Base-by-base conservation (phyloP, 805 yeast genomes). In the Sugiyamaella valdiviana region DNA sequence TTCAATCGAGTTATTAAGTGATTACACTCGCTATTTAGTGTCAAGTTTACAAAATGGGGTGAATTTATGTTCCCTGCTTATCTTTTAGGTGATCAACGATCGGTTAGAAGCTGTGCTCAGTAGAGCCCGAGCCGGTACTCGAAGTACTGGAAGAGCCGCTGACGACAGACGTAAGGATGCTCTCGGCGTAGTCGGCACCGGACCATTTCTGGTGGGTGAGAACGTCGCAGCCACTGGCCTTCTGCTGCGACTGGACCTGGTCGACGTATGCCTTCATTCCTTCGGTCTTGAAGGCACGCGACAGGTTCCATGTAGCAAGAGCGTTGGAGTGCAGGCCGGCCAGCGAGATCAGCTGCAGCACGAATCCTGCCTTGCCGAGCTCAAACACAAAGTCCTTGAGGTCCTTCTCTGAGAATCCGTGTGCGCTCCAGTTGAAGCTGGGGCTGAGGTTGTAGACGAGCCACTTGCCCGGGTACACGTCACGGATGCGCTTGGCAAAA, bases 201-300 rank as follows among this genome's bases (percentile, higher is more conserved):
- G 80, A 75, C 83, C 83, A 78, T 53, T 71, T 74, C 58, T 78
- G 83, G 55, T 78, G 83, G 6, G 80, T 79, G 54, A 78, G 63
- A 2, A 78, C 72, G 55, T 78, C 83, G 53, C 79, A 73, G 2
- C 68, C 66, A 4, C 67, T 51, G 16, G 63, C 71, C 53, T 66
- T 70, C 58, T 79, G 82, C 47, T 63, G 63, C 19, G 61, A 60
- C 62, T 78, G 83, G 3, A 78, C 77, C 17, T 69, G 55, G 14
- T 75, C 74, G 14, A 78, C 81, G 53, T 78, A 78, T 0, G 82
- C 81, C 53, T 70, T 66, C 82, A 80, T 80, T 1, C 85, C 85
- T 12, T 77, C 72, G 3, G 63, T 54, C 51, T 68, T 69, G 64
- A 77, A 79, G 39, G 67, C 68, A 37, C 69, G 63, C 12, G 81